Percentiles rank a stretch among this genome's conserved stretches.
Evolutionary conservation across 2,329 filamentous ascomycete genomes (phyloP).

Genomic region (Thielaviopsis musarum): DNA sequence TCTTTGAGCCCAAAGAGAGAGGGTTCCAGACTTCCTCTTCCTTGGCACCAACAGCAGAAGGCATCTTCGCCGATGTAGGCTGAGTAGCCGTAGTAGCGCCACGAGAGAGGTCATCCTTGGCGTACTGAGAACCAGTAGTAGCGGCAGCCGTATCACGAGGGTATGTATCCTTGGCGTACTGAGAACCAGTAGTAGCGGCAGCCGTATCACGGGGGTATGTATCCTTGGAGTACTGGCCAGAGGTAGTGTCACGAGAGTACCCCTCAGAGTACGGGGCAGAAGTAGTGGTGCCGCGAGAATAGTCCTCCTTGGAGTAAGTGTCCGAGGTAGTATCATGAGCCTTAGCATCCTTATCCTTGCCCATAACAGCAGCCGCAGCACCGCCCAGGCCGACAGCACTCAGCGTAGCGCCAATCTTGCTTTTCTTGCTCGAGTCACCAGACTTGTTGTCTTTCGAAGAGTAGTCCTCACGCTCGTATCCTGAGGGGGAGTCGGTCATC

Average conservation of each 20-base stretch:
- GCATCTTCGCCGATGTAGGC: background rate
- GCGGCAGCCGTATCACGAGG: background rate
- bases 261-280: background rate
- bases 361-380: background rate
- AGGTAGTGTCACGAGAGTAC: background rate
- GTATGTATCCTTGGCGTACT: background rate
- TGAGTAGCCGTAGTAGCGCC: background rate
- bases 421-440: background rate
- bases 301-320: background rate
- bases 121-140: background rate
- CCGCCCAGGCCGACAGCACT: background rate
- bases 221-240: background rate
- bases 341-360: background rate
- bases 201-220: background rate
- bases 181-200: background rate
- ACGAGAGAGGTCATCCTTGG: background rate
- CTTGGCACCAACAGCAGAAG: background rate
- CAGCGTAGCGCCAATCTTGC: background rate
- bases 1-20: slow-evolving; percentile 2
- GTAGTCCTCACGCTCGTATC: background rate
- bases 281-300: background rate
- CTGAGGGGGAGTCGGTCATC: background rate
- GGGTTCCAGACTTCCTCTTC: slow-evolving; percentile 4
- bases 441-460: background rate
- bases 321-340: background rate